Evolutionary conservation across 2,329 filamentous ascomycete genomes (phyloP), one percentile per base, ranked within the genome.

Genomic region (Fonsecaea pedrosoi): DNA sequence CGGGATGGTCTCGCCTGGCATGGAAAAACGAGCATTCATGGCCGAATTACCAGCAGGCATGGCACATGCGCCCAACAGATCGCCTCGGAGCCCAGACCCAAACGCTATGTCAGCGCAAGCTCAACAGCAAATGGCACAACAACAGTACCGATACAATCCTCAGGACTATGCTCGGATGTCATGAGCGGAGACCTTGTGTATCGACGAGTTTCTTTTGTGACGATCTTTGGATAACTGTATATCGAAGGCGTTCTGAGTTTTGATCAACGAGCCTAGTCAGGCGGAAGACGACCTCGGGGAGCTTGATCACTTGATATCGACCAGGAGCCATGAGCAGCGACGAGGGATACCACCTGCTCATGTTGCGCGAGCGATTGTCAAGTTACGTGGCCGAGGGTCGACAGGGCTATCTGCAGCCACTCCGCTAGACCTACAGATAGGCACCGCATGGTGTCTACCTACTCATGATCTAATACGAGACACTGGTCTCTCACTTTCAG

Each of bases 101-200:
- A 69, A 64, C 25, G 32, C 50, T 8, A 60, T 58, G 56, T 59
- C 60, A 42, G 50, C 54, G 18, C 60, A 53, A 56, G 56, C 60
- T 55, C 65, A 64, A 32, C 62, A 68, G 54, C 54, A 66, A 50
- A 54, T 59, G 21, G n/a, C 12, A 25, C 55, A 56, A 13, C 63
- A 66, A 56, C 64, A 67, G 55, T 69, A 67, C 40, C 61, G 67
- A 40, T 71, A 71, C 64, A 69, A 69, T 40, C 69, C 69, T 8
- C 64, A 63, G 42, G 69, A 71, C 38, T 71, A 69, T 59, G 69
- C 62, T 3, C 57, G 68, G 4, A 63, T 67, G 62, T 67, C 68
- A 60, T 68, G 55, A 68, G 40, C 18, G 9, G 15, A 37, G 30
- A 7, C 50, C 30, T 18, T 45, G 6, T 40, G 54, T 61, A n/a